Evolutionary conservation across 371 early-diverging fungal species (phyloP).

Genomic region (Saksenaea oblongispora): DNA sequence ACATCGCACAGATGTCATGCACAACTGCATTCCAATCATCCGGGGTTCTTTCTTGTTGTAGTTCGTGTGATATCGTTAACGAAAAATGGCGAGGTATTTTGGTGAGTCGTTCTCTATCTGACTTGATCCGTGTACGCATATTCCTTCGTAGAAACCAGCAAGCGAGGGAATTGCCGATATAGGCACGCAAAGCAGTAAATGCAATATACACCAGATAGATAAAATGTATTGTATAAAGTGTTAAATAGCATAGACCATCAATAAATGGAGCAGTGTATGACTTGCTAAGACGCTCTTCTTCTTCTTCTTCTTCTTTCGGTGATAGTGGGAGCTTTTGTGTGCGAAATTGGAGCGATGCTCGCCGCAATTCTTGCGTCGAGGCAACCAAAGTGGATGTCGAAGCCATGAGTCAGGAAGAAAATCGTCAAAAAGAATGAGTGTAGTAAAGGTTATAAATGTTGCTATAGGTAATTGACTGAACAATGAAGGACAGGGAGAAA

Average conservation of each 20-base stretch:
- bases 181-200: conserved; percentile 6
- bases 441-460: background rate
- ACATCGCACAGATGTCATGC: conserved; percentile 31
- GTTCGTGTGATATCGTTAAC: conserved; percentile 37
- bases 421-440: background rate
- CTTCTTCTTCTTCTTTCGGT: conserved; percentile 3
- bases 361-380: background rate
- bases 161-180: background rate
- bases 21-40: conserved; percentile 37
- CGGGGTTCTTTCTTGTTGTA: conserved; percentile 21
- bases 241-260: conserved; percentile 15
- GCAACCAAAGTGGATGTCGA: background rate
- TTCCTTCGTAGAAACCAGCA: background rate
- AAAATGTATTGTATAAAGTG: conserved; percentile 26
- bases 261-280: background rate
- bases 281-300: background rate
- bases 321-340: background rate
- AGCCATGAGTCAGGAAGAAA: background rate
- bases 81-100: conserved; percentile 49
- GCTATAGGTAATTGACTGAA: background rate
- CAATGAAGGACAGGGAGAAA: background rate
- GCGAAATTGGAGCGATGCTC: background rate
- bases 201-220: conserved; percentile 26
- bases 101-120: conserved; percentile 36
- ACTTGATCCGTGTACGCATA: conserved; percentile 17